phyloP scores from a whole-genome alignment of 306 rosid genomes.

The Vigna trinervia region DNA sequence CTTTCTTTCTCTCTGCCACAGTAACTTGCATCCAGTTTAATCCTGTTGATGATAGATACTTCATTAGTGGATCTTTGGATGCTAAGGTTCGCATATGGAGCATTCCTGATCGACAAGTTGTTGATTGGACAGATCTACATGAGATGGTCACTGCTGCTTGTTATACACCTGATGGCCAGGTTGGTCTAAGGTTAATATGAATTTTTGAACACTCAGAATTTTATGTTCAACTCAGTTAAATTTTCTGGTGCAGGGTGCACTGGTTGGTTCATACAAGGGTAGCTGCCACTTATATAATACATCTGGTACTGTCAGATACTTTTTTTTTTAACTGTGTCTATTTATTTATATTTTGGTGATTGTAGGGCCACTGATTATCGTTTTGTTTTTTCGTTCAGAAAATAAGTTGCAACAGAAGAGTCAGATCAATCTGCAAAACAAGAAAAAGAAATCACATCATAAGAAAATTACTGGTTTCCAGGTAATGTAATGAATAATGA shows the following conservation, averaged over 20 bases:
- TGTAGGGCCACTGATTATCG: slow-evolving; percentile 38
- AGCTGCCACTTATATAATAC: slow-evolving; percentile 88
- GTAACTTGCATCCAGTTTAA: slow-evolving; percentile 99
- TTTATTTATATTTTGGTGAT: slow-evolving; percentile 20
- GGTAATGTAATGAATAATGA: slow-evolving; percentile 59
- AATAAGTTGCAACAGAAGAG: slow-evolving; percentile 85
- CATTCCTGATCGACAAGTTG: slow-evolving; percentile 90
- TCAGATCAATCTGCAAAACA: slow-evolving; percentile 92
- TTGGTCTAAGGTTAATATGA: slow-evolving; percentile 53
- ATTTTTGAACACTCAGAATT: slow-evolving; percentile 13
- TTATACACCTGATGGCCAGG: slow-evolving; percentile 99
- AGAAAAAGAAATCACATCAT: slow-evolving; percentile 89
- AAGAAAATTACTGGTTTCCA: slow-evolving; percentile 99
- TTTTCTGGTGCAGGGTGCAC: slow-evolving; percentile 80
- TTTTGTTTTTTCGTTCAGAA: slow-evolving; percentile 57
- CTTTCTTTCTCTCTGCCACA: slow-evolving; percentile 62
- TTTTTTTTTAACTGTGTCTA: not conserved
- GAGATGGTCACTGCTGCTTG: slow-evolving; percentile 99
- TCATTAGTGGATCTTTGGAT: slow-evolving; percentile 99
- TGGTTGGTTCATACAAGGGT: slow-evolving; percentile 96
- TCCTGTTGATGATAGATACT: slow-evolving; percentile 96
- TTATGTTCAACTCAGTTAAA: slow-evolving; percentile 38
- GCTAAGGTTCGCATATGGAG: slow-evolving; percentile 99
- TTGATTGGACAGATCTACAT: slow-evolving; percentile 94
- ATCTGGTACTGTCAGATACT: slow-evolving; percentile 63